A percentile compares a stretch with the other conserved stretches of the same genome.
Conservation (phyloP, 163 green algal species). For the Coccomyxa subellipsoidea region DNA sequence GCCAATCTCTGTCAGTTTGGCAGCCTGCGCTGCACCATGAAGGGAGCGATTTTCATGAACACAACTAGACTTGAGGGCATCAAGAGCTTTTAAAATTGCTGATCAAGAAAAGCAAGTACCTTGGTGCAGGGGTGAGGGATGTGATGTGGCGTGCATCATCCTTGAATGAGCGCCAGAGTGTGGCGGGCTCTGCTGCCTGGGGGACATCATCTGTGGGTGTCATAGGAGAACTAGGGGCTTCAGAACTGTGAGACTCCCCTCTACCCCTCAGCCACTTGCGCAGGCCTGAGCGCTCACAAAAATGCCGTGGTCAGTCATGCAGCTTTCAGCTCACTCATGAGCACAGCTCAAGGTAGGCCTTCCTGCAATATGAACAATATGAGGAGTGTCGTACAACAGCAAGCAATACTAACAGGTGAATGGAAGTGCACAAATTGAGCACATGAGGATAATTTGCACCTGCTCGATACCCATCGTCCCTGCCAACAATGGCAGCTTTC, state of each 20-base stretch:
- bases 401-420: too few species aligned
- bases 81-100: too few species aligned
- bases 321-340: neutral
- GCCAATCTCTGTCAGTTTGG: too few species aligned
- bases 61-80: too few species aligned
- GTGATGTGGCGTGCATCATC: constrained; percentile 1
- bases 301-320: neutral
- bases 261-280: constrained; percentile 6
- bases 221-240: neutral
- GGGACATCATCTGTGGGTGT: neutral
- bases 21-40: too few species aligned
- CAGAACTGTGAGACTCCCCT: neutral
- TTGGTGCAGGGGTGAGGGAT: neutral
- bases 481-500: constrained; percentile 6
- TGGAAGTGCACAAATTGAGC: too few species aligned
- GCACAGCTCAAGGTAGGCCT: neutral
- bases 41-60: neutral
- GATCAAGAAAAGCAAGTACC: neutral
- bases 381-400: too few species aligned
- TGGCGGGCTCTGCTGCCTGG: neutral
- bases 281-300: neutral
- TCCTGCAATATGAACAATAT: neutral
- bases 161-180: neutral
- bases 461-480: constrained; percentile 15
- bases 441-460: neutral